Base-by-base conservation (phyloP, 805 yeast species). In the Ogataea degrootiae region DNA sequence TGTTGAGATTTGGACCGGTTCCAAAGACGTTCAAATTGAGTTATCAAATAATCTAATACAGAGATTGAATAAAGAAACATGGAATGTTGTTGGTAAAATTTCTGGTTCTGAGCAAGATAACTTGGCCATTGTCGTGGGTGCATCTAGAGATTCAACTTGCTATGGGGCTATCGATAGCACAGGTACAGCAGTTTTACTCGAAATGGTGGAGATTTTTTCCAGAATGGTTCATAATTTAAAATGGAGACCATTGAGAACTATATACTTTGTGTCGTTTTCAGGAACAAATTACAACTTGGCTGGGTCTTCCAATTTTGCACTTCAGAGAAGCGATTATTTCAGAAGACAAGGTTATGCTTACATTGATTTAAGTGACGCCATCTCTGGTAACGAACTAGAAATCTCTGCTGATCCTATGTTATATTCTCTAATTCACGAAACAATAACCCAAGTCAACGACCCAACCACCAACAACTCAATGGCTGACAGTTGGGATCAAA, bases 231-330 rank as follows among this genome's bases (percentile, higher is more conserved):
- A 79, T 44, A 72, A 81, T 35, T 76, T 75, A 56, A 80, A 82
- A 50, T 91, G 97, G 97, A 70, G 73, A 41, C 97, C 98, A 0
- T 65, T 89, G 37, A 76, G 98, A 62, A 75, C 91, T 3, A 82
- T 91, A 14, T 83, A 84, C 59, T 90, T 91, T 67, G 80, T 81
- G 0, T 87, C 96, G 0, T 89, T 86, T 70, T 96, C 91, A 57
- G 97, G 87, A 1, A 70, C 85, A 0, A 81, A 83, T 51, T 89
- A 85, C 58, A 90, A 90, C 61, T 69, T 75, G 54, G 96, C 94
- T 0, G 98, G 98, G 0, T 74, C 87, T n/a, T 75, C 90, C 0
- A 92, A 85, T 58, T 82, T 91, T 76, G 73, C 83, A 6, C 87
- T 85, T 55, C 68, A 72, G 35, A 75, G 76, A 47, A 62, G 69